Evolutionary conservation across 75 land plant genomes (phyloP).

Genomic region (Pseudotsuga menziesii): DNA sequence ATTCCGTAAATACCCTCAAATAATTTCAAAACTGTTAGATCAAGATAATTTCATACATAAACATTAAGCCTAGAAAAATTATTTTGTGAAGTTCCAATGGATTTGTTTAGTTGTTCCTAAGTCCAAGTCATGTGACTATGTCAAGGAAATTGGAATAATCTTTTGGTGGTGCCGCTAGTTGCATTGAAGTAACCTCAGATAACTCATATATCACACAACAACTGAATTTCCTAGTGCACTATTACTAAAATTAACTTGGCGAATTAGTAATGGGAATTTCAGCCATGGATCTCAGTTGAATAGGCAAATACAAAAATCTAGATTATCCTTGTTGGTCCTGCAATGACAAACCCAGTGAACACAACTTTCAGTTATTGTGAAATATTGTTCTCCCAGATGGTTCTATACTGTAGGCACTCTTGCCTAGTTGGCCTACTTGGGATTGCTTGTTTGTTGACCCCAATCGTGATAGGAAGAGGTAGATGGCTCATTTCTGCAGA

Average conservation of each 20-base stretch:
- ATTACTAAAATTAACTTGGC: not conserved
- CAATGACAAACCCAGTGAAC: constrained; percentile 68
- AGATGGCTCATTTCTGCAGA: not conserved
- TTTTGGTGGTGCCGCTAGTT: not conserved
- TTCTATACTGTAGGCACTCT: constrained; percentile 51
- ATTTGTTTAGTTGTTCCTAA: not conserved
- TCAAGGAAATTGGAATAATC: no score
- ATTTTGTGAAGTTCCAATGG: not conserved
- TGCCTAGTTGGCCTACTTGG: constrained; percentile 67
- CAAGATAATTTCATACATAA: not conserved
- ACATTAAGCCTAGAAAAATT: not conserved
- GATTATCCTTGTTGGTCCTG: not conserved
- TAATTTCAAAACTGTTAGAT: not conserved
- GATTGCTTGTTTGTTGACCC: constrained; percentile 69
- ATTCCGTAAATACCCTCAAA: not conserved
- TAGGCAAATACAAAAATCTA: not conserved
- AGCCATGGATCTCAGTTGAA: not conserved
- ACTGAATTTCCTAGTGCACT: not conserved
- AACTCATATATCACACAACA: not conserved
- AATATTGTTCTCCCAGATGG: constrained; percentile 72
- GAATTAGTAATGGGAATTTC: not conserved
- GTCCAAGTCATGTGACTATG: not conserved
- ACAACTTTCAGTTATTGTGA: constrained; percentile 59
- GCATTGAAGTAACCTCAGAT: not conserved
- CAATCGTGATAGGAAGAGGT: constrained; percentile 63